Evolutionary conservation across 129 eudicot genomes (phyloP).

Genomic region (Kitagawia praeruptora): DNA sequence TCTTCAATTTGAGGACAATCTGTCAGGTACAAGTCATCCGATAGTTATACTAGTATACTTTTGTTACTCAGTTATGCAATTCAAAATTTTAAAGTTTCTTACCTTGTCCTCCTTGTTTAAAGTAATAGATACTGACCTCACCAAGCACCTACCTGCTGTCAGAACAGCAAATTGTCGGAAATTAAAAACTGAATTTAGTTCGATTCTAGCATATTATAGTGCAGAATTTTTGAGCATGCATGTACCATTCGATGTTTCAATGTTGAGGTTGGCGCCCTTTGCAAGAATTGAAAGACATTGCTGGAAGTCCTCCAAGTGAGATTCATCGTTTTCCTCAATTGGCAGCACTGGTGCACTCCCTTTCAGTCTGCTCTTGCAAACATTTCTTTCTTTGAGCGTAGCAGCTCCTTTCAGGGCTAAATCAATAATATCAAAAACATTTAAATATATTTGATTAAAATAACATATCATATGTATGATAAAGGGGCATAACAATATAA

Average conservation of each 20-base stretch:
- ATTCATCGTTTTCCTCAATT: conserved; percentile 43
- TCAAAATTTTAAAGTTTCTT: background rate
- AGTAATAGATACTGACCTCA: conserved; percentile 56
- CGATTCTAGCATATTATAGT: background rate
- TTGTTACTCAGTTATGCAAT: background rate
- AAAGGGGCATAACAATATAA: background rate
- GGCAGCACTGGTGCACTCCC: conserved; percentile 60
- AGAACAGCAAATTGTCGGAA: background rate
- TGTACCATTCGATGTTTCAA: conserved; percentile 65
- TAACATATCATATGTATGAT: background rate
- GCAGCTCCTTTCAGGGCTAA: conserved; percentile 81
- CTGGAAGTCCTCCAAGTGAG: conserved; percentile 51
- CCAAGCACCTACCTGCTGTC: conserved; percentile 51
- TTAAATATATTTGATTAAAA: no score
- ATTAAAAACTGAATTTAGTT: background rate
- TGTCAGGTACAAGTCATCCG: conserved; percentile 18
- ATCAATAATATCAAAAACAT: background rate
- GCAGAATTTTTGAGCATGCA: background rate
- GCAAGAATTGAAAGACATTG: conserved; percentile 44
- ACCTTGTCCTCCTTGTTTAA: conserved; percentile 71
- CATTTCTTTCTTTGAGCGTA: conserved; percentile 65
- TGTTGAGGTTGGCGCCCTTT: conserved; percentile 52
- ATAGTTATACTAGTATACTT: background rate
- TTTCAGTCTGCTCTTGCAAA: conserved; percentile 51
- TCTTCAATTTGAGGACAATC: conserved; percentile 65